Percentiles rank a stretch among this genome's conserved stretches.
Evolutionary conservation across 1,284 basidiomycete species (phyloP).

Genomic region (Cryptococcus sp.): DNA sequence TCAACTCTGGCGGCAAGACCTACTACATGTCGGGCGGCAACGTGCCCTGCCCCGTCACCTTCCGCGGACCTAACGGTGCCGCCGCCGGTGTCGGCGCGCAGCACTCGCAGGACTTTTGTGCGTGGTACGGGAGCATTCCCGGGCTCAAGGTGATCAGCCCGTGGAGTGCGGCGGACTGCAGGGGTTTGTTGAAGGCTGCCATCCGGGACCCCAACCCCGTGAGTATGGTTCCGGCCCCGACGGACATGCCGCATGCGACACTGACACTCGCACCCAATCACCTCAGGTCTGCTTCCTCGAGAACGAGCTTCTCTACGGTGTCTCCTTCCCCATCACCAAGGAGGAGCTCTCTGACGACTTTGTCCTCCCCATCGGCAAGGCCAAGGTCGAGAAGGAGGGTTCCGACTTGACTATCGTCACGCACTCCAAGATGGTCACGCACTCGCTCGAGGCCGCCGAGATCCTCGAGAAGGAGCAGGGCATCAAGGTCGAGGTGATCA

Average conservation of each 20-base stretch:
- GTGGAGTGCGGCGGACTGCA: conserved; percentile 96
- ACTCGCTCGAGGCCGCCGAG: conserved; percentile 89
- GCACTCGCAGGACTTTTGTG: conserved; percentile 86
- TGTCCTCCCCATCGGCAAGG: conserved; percentile 91
- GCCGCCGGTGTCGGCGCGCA: conserved; percentile 91
- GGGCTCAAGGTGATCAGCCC: conserved; percentile 97
- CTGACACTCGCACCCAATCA: not conserved
- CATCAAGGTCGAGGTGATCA: conserved; percentile 97
- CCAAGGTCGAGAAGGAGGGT: conserved; percentile 91
- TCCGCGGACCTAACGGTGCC: conserved; percentile 99
- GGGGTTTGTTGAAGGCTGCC: conserved; percentile 93
- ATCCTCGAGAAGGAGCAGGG: conserved; percentile 85
- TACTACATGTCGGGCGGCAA: conserved; percentile 99
- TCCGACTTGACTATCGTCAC: conserved; percentile 93
- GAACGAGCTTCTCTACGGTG: conserved; percentile 98
- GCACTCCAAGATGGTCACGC: conserved; percentile 94
- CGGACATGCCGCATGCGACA: too few species aligned
- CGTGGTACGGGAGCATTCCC: conserved; percentile 95
- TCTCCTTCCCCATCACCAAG: conserved; percentile 89
- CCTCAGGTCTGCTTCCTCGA: conserved; percentile 90
- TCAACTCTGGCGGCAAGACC: conserved; percentile 99
- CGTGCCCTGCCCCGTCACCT: conserved; percentile 95
- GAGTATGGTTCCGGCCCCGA: too few species aligned
- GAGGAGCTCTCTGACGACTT: conserved; percentile 96
- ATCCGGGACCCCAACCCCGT: conserved; percentile 97